Base-by-base conservation (phyloP, 2,329 filamentous ascomycete species). In the Hypoxylon sp. region DNA sequence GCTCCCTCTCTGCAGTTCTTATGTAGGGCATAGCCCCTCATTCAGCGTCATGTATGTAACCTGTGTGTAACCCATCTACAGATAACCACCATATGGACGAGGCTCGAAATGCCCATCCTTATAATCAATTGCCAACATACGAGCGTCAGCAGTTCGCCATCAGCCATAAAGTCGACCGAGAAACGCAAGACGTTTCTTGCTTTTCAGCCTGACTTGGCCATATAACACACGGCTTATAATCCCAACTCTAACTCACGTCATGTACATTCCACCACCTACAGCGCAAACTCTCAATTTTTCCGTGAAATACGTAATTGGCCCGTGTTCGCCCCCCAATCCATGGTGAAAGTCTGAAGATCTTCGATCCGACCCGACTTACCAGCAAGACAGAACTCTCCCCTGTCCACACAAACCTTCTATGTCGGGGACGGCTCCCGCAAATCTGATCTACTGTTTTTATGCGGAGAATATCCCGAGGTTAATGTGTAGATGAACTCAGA, bases 151-250 rank as follows among this genome's bases (percentile, higher is more conserved):
- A 45, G 50, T 38, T 21, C 25, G 10, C 36, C 28, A 11, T 32
- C 36, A 41, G 17, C 13, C 46, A 21, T 30, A 32, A 52, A 19
- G 19, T 19, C 5, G 25, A 45, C 53, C 11, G 28, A 48, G 14
- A 48, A 36, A 21, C 2, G 25, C 17, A 13, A 43, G 17, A 43
- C 11, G 9, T 60, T 43, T 46, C 56, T 41, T 67, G 60, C 56
- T 61, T 61, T 53, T 52, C 23, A 50, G 43, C 32, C 23, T 58
- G 19, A 30, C 17, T 30, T 10, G 14, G 23, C 30, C 50, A 60
- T 60, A 66, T 67, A 63, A 61, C 49, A 64, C 43, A 13, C 23
- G 6, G 32, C 38, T 52, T 67, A 67, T 69, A 69, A 63, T 64
- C 56, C 43, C 36, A 5, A 23, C 21, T 25, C 43, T 30, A 5